phyloP scores from a whole-genome alignment of 192 early-diverging fungal genomes.

The Thoreauomyces humboldtii region DNA sequence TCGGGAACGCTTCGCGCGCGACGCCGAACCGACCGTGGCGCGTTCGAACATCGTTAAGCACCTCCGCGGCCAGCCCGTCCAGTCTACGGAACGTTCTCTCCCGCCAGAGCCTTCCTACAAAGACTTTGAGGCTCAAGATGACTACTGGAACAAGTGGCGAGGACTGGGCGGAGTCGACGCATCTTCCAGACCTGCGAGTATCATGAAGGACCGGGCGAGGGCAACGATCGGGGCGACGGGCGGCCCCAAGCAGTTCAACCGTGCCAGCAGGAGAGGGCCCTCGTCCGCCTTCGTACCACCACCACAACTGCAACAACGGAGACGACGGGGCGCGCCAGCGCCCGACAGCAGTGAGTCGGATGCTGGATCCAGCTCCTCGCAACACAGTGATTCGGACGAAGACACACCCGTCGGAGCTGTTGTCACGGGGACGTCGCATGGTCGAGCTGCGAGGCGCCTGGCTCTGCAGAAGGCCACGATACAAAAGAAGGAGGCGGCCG shows the following conservation, averaged over 20 bases:
- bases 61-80: no score
- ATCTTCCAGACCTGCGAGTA: neutral
- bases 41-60: conserved; percentile 3
- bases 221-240: neutral
- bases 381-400: conserved; percentile 1
- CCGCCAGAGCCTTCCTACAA: no score
- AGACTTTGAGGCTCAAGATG: no score
- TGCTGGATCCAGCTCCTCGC: no score
- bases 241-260: conserved; percentile 7
- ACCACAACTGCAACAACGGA: no score
- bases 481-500: neutral
- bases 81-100: no score
- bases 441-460: conserved; percentile 8
- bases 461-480: conserved; percentile 4
- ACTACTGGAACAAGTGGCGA: conserved; percentile 8
- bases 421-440: neutral
- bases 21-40: neutral
- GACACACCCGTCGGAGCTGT: conserved; percentile 11
- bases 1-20: no score
- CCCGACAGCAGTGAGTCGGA: no score
- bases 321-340: no score
- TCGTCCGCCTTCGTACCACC: no score
- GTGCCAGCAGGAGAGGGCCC: no score
- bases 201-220: neutral
- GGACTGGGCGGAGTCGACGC: neutral